Base-by-base conservation (phyloP, 2,329 filamentous ascomycete genomes). In the Colletotrichum plurivorum region DNA sequence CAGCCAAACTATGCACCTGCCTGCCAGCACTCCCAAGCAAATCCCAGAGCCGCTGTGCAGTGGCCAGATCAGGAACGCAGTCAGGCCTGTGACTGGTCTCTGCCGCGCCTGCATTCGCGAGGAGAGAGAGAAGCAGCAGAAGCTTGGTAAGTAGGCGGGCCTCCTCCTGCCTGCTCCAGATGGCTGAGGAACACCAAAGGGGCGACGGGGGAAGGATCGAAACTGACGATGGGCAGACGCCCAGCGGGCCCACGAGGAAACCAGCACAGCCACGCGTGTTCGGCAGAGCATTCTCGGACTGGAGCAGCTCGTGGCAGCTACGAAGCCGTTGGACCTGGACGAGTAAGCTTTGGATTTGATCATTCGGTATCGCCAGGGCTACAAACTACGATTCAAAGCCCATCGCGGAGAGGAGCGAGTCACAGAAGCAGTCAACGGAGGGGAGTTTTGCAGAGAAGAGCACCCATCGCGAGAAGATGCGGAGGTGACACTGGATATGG, bases 31-130 rank as follows among this genome's bases (percentile, higher is more conserved):
- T 15, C 75, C 78, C 6, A 36, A 60, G 3, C 57, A 74, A 64
- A 58, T 49, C 10, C 54, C 55, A 3, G 10, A 55, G 15, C 55
- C 66, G 0, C 25, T 55, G 74, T 18, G 69, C 73, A 36, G 73
- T 60, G 75, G 76, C 64, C 67, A 65, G 41, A 20, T 59, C 41
- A 72, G 60, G 9, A 60, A 16, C 20, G 75, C 74, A 3, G 74
- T 71, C 7, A 63, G 72, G 6, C 77, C 77, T 0, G 68, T 67
- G 13, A 39, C 52, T 12, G 73, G 75, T 1, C 66, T 55, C 16
- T 79, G 78, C 45, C 69, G 67, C 10, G 52, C 51, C 1, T 77
- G 75, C 20, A 46, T 52, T 4, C 64, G n/a, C 22, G 18, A 63
- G n/a, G 58, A 70, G 46, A 59, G 52, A 36, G 56, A 58, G 55